Base-by-base conservation (phyloP, 2,329 filamentous ascomycete genomes). In the Teratosphaeriaceae sp. region DNA sequence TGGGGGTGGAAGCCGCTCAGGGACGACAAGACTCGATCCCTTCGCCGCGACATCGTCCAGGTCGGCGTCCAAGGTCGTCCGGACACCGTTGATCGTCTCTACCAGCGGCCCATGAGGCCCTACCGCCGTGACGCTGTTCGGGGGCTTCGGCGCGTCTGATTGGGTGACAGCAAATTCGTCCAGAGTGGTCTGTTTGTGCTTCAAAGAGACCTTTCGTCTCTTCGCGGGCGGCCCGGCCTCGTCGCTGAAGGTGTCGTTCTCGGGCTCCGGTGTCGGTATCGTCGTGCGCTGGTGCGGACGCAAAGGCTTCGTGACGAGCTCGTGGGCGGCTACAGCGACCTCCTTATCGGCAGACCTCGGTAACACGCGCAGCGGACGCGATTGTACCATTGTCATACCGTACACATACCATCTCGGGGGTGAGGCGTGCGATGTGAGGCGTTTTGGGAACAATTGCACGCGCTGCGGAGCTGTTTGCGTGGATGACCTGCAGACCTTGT, bases 11-110 rank as follows among this genome's bases (percentile, higher is more conserved):
- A 15, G 19, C 7, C 23, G 19, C 31, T 45, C 21, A 9, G 43
- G 38, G 33, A 40, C 7, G 4, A 11, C 16, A 18, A 16, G 20
- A 23, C 12, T 29, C 12, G 38, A 7, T 29, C 26, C n/a, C 19
- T 38, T 26, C 13, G 23, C 26, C 18, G 42, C 42, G 8, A 47
- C 21, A 12, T 63, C 55, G 48, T 67, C 64, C 39, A 57, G 56
- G 40, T 51, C 47, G 23, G 60, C 51, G 43, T 56, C 52, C 38
- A 70, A 61, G 22, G 54, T 44, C 16, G 55, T 61, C 24, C 58
- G 52, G 40, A 67, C 64, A 44, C 68, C 67, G 54, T 71, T 71
- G 43, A 67, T 61, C 18, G 65, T 65, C 54, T 65, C 61, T 29
- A 67, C 49, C 33, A 71, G 52, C 40, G 60, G 58, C 43, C 64